Percentiles rank a stretch among this genome's conserved stretches.
Evolutionary conservation across 2,329 filamentous ascomycete genomes (phyloP).

Genomic region (Hymenoscyphus fructigenus): DNA sequence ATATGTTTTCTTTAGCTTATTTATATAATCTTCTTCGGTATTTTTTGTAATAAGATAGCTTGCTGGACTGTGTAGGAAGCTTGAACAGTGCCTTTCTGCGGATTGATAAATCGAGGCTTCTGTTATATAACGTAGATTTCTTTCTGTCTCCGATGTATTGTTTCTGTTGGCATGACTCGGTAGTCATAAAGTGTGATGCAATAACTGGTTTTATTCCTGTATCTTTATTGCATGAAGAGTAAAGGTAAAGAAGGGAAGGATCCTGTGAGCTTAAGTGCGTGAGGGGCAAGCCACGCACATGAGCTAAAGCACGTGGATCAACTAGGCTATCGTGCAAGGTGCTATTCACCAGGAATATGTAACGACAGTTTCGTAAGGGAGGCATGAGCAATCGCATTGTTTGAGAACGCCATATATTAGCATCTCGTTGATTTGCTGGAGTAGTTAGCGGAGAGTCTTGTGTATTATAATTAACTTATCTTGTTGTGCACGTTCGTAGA

Average conservation of each 20-base stretch:
- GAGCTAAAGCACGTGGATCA: too few relatives aligned
- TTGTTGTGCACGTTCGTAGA: conserved; percentile 11
- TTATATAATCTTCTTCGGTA: not conserved
- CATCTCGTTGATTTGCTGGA: conserved; percentile 21
- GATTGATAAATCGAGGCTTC: conserved; percentile 5
- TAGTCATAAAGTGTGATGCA: too few relatives aligned
- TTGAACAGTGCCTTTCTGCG: conserved; percentile 10
- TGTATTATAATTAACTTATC: conserved; percentile 11
- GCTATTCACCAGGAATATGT: too few relatives aligned
- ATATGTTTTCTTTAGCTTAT: conserved; percentile 15
- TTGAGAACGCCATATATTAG: conserved; percentile 25
- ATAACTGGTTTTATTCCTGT: too few relatives aligned
- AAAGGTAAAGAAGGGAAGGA: too few relatives aligned
- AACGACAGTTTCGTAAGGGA: too few relatives aligned
- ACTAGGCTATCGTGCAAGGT: too few relatives aligned
- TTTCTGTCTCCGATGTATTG: conserved; percentile 7
- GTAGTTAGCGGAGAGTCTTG: not conserved
- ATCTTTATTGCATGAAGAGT: too few relatives aligned
- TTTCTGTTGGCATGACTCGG: too few relatives aligned
- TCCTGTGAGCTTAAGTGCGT: too few relatives aligned
- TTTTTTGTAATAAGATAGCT: conserved; percentile 10
- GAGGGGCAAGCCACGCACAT: too few relatives aligned
- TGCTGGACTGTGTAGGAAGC: conserved; percentile 18
- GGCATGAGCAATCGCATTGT: conserved; percentile 20
- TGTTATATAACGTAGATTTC: not conserved